Base-by-base conservation (phyloP, 345 rosid genomes). In the Citrus unshiu region DNA sequence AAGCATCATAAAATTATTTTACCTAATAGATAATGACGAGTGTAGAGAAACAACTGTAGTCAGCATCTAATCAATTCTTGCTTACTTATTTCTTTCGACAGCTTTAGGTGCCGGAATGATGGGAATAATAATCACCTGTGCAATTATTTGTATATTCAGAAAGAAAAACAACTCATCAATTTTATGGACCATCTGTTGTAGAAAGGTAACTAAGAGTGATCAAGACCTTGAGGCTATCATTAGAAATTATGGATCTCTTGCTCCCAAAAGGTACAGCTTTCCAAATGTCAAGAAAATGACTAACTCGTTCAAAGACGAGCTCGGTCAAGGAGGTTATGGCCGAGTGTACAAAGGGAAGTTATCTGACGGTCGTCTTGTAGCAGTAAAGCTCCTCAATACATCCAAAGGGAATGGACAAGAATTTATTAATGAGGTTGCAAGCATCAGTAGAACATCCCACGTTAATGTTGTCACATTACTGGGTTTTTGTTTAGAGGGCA, bases 381-480 rank as follows among this genome's bases (percentile, higher is more conserved):
- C 25, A 24, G 25, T 24, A 24, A 24, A 24, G 25, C 25, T 24
- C 25, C 25, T 24, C 25, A 24, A 24, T 24, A 24, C 25, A 24
- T 24, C 25, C 25, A 24, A 24, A 24, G 25, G 25, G 25, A 24
- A 24, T 24, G 87, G 79, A 14, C 51, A 78, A 67, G 83, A 81
- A 18, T 81, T 81, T 25, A 75, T 84, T 34, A 81, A 84, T 14
- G 87, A 84, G 63, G 87, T 84, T 57, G 81, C 74, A 0, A 81
- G 79, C 71, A 78, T 46, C 13, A 46, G 51, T 3, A 46, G 51
- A 46, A 46, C 51, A 46, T 46, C 51, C 51, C 51, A 46, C 1
- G 51, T 46, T 1, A 12, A 46, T 46, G 18, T 46, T 46, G 5
- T 46, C 51, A 13, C 51, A 46, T 13, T 46, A 46, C 5, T 46